Conservation (phyloP, 2,329 filamentous ascomycete genomes). For the Fusarium hainanense region DNA sequence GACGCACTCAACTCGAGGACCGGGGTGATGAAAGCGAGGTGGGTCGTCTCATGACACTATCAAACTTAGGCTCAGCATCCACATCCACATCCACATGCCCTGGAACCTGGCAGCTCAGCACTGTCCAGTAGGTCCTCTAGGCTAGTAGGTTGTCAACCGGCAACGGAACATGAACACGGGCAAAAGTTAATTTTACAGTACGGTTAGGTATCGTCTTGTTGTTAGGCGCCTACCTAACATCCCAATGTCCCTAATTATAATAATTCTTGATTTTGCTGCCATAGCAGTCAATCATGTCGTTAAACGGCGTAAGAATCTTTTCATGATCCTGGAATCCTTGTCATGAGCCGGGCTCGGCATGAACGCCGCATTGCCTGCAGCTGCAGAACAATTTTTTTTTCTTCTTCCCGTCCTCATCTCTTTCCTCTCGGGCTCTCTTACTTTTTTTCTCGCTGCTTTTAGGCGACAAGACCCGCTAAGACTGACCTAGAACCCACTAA, state of each 20-base stretch:
- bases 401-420: background rate
- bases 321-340: constrained; percentile 26
- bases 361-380: constrained; percentile 5
- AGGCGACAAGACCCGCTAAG: constrained; percentile 24
- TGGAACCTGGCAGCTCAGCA: constrained; percentile 1
- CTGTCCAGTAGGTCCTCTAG: background rate
- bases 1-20: constrained; percentile 36
- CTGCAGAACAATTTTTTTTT: background rate
- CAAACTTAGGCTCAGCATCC: constrained; percentile 35
- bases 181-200: background rate
- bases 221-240: background rate
- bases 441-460: constrained; percentile 9
- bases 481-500: constrained; percentile 26
- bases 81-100: constrained; percentile 9
- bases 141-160: constrained; percentile 8
- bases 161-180: constrained; percentile 3
- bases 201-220: background rate
- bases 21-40: constrained; percentile 33
- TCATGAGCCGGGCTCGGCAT: constrained; percentile 17
- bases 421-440: background rate
- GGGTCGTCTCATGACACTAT: constrained; percentile 42
- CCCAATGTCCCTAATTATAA: no score
- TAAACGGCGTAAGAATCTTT: constrained; percentile 11
- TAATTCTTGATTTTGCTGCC: background rate
- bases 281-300: background rate